These are phyloP conservation scores for Fraxinus angustifolia DNA, from an alignment of 305 asterid genomes.

Conservation along the genomic window DNA sequence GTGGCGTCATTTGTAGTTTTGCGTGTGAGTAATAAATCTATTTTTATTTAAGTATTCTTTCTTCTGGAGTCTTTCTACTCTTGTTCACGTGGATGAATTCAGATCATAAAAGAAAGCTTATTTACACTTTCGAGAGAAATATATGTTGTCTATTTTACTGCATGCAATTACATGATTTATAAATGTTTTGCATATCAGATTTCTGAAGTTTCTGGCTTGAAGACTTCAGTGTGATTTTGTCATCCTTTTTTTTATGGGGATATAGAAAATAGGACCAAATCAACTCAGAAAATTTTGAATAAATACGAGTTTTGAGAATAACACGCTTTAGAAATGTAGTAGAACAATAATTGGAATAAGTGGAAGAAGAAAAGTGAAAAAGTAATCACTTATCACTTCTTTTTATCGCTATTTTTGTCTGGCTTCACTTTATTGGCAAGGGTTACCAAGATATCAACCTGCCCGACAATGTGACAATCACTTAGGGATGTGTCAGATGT, in stretches of 20 bases:
- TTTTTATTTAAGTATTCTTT: background rate
- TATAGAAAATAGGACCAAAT: background rate
- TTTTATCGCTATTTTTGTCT: background rate
- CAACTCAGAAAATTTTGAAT: background rate
- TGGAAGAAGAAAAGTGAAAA: background rate
- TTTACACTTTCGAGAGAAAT: background rate
- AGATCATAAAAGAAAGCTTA: background rate
- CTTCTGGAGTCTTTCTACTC: background rate
- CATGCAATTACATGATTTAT: background rate
- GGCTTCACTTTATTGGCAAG: background rate
- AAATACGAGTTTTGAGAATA: background rate
- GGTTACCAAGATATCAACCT: background rate
- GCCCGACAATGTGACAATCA: background rate
- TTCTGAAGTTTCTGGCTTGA: background rate
- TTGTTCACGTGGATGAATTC: background rate
- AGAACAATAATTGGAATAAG: background rate
- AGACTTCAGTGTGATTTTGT: background rate
- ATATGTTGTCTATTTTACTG: background rate
- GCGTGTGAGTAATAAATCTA: slow-evolving; percentile 32
- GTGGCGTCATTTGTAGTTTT: slow-evolving; percentile 35
- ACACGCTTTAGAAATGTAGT: no score
- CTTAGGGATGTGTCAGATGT: background rate
- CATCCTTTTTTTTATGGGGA: background rate
- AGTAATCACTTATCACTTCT: background rate
- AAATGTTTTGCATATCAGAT: background rate